phyloP scores from a whole-genome alignment of 495 filamentous ascomycete genomes.

The Umbilicaria muhlenbergii region DNA sequence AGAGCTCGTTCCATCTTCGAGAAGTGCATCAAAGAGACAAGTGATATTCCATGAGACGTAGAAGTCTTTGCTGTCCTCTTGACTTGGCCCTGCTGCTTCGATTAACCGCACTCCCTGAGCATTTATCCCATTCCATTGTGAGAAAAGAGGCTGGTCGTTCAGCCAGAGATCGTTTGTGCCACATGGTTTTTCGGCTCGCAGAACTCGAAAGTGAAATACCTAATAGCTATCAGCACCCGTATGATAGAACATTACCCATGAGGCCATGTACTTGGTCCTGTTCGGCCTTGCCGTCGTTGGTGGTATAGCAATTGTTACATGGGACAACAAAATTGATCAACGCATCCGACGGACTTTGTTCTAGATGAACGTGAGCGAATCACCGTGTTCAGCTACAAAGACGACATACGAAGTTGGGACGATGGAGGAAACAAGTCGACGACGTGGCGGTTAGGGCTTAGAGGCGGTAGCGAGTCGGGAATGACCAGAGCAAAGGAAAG shows the following conservation, averaged over 20 bases:
- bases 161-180: conserved; percentile 21
- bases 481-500: conserved; percentile 8
- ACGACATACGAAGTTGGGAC: too few species aligned
- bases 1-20: conserved; percentile 4
- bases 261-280: too few species aligned
- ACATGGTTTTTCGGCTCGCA: conserved; percentile 15
- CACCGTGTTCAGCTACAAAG: too few species aligned
- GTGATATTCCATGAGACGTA: conserved; percentile 28
- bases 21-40: conserved; percentile 23
- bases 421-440: too few species aligned
- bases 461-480: conserved; percentile 4
- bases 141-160: conserved; percentile 19
- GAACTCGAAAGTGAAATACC: conserved; percentile 16
- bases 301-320: too few species aligned
- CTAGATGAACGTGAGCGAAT: too few species aligned
- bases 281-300: too few species aligned
- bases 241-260: too few species aligned
- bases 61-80: conserved; percentile 13
- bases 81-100: conserved; percentile 16
- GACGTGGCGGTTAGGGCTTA: too few species aligned
- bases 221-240: conserved; percentile 7
- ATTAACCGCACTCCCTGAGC: conserved; percentile 17
- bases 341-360: too few species aligned
- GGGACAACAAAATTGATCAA: too few species aligned
- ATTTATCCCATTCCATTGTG: conserved; percentile 19